phyloP scores from a whole-genome alignment of 2,329 filamentous ascomycete species.

The Rhynchosporium agropyri region DNA sequence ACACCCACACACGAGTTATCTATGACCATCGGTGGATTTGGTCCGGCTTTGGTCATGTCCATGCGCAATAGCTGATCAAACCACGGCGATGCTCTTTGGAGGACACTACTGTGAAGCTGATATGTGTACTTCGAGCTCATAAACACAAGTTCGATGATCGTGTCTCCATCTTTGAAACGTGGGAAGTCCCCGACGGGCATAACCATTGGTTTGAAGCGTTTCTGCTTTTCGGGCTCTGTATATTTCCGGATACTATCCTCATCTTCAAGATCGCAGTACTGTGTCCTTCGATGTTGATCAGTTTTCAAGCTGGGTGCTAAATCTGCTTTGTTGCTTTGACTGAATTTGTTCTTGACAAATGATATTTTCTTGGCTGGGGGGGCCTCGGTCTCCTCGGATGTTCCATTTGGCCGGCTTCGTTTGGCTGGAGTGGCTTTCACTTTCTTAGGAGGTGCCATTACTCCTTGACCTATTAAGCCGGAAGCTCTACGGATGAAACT shows the following conservation, averaged over 20 bases:
- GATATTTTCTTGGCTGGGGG: constrained; percentile 1
- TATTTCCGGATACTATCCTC: background rate
- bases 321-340: background rate
- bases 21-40: constrained; percentile 8
- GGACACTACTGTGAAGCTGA: constrained; percentile 16
- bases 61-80: constrained; percentile 19
- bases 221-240: background rate
- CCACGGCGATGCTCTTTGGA: constrained; percentile 20
- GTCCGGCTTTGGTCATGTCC: background rate
- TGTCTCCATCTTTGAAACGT: constrained; percentile 22
- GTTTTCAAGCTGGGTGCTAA: background rate
- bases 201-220: background rate
- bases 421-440: background rate
- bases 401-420: background rate
- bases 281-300: background rate
- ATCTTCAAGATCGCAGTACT: background rate
- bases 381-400: background rate
- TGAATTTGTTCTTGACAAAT: background rate
- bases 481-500: too few species aligned
- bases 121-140: constrained; percentile 9
- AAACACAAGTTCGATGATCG: constrained; percentile 17
- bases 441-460: background rate
- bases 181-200: constrained; percentile 13
- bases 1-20: background rate
- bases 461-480: too few species aligned